Percentiles rank a stretch among this genome's conserved stretches.
Evolutionary conservation across 2,329 filamentous ascomycete species (phyloP).

Genomic region (Calonectria pteridis): DNA sequence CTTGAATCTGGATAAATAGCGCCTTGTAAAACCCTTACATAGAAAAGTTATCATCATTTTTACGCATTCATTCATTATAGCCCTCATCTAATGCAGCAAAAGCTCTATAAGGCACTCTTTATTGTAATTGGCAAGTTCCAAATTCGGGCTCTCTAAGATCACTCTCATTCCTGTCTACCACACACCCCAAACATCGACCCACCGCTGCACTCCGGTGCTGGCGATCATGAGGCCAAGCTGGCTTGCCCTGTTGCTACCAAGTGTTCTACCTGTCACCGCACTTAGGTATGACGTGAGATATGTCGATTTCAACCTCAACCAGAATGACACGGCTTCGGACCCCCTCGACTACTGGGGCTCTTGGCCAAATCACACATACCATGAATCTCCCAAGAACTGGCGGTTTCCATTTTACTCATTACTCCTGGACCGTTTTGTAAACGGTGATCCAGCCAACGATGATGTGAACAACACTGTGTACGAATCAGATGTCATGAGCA

Average conservation of each 20-base stretch:
- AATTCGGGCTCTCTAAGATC: background rate
- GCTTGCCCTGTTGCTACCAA: background rate
- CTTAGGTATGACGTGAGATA: background rate
- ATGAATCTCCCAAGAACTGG: background rate
- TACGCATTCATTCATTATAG: background rate
- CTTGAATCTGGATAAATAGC: background rate
- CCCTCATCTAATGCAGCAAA: background rate
- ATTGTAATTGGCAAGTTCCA: background rate
- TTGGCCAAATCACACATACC: background rate
- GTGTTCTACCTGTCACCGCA: background rate
- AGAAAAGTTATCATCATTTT: background rate
- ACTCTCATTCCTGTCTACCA: background rate
- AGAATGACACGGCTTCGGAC: background rate
- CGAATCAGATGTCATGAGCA: conserved; percentile 1
- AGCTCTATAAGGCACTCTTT: background rate
- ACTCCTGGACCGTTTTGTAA: background rate
- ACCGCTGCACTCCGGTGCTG: background rate
- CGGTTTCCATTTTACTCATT: background rate
- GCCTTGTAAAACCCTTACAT: background rate
- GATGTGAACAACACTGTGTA: background rate
- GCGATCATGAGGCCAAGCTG: background rate
- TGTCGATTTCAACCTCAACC: background rate
- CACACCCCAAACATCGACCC: background rate
- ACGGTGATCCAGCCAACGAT: background rate
- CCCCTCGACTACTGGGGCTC: background rate